phyloP scores from a whole-genome alignment of 306 rosid species.

The Corylus heterophylla region DNA sequence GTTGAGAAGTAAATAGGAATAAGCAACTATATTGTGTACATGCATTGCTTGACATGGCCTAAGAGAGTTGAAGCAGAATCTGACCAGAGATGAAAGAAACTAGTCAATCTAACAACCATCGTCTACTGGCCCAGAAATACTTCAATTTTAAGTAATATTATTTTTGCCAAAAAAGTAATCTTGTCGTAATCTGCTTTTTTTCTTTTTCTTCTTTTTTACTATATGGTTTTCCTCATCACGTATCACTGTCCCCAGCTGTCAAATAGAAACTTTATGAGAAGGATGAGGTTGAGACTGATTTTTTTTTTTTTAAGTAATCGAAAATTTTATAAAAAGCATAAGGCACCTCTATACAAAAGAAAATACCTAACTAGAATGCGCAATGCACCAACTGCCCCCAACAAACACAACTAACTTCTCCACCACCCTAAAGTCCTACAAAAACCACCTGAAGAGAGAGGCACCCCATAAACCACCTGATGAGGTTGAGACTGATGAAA shows the following conservation, averaged over 20 bases:
- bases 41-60: not conserved
- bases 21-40: slow-evolving; percentile 13
- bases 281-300: slow-evolving; percentile 4
- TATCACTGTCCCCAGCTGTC: not conserved
- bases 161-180: not conserved
- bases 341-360: no score
- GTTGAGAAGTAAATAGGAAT: slow-evolving; percentile 14
- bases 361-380: no score
- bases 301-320: no score
- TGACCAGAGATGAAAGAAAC: slow-evolving; percentile 3
- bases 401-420: no score
- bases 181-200: slow-evolving; percentile 8
- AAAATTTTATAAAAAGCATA: no score
- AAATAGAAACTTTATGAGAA: slow-evolving; percentile 18
- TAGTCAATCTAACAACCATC: not conserved
- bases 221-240: slow-evolving; percentile 9
- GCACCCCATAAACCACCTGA: no score
- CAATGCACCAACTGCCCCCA: no score
- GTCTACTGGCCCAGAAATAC: slow-evolving; percentile 9
- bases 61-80: slow-evolving; percentile 14
- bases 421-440: no score
- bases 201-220: slow-evolving; percentile 5
- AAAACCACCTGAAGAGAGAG: no score
- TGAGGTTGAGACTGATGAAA: slow-evolving; percentile 4
- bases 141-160: slow-evolving; percentile 1